Evolutionary conservation across 306 rosid species (phyloP).

Genomic region (Luffa aegyptiaca): DNA sequence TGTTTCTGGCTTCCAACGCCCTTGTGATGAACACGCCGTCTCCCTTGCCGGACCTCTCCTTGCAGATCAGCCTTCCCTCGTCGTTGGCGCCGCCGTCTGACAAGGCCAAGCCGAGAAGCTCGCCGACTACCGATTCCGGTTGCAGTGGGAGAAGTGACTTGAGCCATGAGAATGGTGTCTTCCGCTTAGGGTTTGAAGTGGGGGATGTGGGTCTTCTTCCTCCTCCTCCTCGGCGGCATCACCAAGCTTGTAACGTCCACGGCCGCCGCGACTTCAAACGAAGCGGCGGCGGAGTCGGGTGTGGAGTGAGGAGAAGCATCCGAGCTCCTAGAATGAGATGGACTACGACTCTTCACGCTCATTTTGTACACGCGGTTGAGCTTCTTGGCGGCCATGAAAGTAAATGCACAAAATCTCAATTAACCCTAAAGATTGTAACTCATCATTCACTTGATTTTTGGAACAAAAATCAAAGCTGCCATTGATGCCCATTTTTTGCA

Average conservation of each 20-base stretch:
- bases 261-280: constrained; percentile 56
- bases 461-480: not conserved
- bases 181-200: constrained; percentile 43
- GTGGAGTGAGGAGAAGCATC: constrained; percentile 42
- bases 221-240: not conserved
- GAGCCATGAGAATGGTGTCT: constrained; percentile 43
- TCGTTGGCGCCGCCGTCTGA: not conserved
- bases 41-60: constrained; percentile 57
- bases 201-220: not conserved
- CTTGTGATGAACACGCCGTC: constrained; percentile 24
- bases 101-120: constrained; percentile 20
- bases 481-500: not conserved
- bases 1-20: constrained; percentile 23
- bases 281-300: constrained; percentile 23
- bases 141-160: constrained; percentile 60
- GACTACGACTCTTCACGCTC: constrained; percentile 87
- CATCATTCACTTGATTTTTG: not conserved
- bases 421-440: not conserved
- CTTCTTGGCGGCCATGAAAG: constrained; percentile 96
- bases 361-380: constrained; percentile 78
- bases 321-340: constrained; percentile 97
- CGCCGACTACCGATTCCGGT: constrained; percentile 46
- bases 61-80: constrained; percentile 61
- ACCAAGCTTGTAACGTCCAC: constrained; percentile 10
- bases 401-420: constrained; percentile 10